These are phyloP conservation scores for Alternaria arbusti DNA, from an alignment of 2,329 filamentous ascomycete species.

Conservation along the genomic window DNA sequence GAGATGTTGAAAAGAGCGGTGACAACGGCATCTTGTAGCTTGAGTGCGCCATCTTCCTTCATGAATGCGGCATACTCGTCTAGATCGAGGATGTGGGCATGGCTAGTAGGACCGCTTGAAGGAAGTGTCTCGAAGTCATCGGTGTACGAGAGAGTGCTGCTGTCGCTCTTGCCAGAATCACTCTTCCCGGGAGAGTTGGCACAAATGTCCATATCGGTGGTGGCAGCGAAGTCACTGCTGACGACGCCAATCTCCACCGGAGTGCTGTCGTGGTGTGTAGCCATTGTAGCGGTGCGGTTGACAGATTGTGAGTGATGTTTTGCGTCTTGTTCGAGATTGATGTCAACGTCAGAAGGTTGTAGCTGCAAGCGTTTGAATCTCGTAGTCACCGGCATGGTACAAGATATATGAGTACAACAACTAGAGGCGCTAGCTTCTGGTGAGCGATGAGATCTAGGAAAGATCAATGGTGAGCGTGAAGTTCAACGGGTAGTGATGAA, in stretches of 20 bases:
- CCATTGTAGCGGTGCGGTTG: neutral
- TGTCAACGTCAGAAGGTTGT: neutral
- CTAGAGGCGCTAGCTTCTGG: neutral
- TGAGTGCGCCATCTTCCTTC: neutral
- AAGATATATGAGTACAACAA: neutral
- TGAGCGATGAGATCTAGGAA: neutral
- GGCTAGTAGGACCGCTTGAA: neutral
- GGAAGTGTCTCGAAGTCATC: constrained; percentile 12
- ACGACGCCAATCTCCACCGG: constrained; percentile 6
- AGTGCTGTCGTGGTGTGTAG: neutral
- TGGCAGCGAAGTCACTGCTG: too few relatives aligned
- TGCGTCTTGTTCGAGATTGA: fast-evolving
- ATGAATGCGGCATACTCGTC: neutral
- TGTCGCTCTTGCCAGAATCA: neutral
- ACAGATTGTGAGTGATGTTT: neutral
- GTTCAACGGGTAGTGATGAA: neutral
- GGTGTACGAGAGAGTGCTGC: neutral
- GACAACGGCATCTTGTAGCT: constrained; percentile 24
- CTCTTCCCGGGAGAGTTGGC: too few relatives aligned
- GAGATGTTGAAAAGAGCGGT: constrained; percentile 20
- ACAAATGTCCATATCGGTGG: too few relatives aligned
- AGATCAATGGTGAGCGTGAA: neutral
- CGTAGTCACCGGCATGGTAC: neutral
- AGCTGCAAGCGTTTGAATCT: neutral
- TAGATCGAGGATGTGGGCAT: constrained; percentile 18